These are phyloP conservation scores for Leccinum uliginosum DNA, from an alignment of 768 basidiomycete genomes.

Conservation along the genomic window DNA sequence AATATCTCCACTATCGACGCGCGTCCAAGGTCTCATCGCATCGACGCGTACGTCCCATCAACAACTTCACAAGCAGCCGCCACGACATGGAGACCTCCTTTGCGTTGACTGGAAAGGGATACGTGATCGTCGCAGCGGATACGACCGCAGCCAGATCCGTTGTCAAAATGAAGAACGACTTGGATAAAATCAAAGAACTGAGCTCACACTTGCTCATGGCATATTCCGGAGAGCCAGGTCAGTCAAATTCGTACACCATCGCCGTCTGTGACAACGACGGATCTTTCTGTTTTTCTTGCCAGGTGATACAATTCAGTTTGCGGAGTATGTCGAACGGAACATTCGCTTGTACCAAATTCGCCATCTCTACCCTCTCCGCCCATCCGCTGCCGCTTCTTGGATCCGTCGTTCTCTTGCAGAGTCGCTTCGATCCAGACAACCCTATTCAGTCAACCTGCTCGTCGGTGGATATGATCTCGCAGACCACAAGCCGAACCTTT, in stretches of 20 bases:
- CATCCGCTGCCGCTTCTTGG: slow-evolving; percentile 91
- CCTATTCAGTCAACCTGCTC: slow-evolving; percentile 90
- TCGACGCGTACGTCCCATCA: slow-evolving; percentile 18
- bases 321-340: slow-evolving; percentile 95
- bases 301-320: slow-evolving; percentile 97
- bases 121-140: slow-evolving; percentile 89
- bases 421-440: slow-evolving; percentile 79
- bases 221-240: slow-evolving; percentile 89
- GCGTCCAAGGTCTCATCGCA: slow-evolving; percentile 17
- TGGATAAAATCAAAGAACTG: slow-evolving; percentile 93
- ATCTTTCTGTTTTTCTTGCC: background rate
- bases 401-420: slow-evolving; percentile 87
- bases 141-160: slow-evolving; percentile 86
- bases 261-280: background rate
- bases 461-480: slow-evolving; percentile 90
- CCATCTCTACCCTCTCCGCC: slow-evolving; percentile 84
- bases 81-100: slow-evolving; percentile 84
- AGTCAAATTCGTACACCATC: slow-evolving; percentile 20
- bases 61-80: slow-evolving; percentile 11
- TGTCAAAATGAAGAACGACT: slow-evolving; percentile 95
- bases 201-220: slow-evolving; percentile 93
- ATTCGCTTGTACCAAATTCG: slow-evolving; percentile 95
- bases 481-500: slow-evolving; percentile 66
- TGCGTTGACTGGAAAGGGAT: slow-evolving; percentile 88
- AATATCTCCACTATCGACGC: slow-evolving; percentile 17